These are phyloP conservation scores for Nothophytophthora sp. DNA, from an alignment of 352 stramenopile genomes.

Conservation along the genomic window DNA sequence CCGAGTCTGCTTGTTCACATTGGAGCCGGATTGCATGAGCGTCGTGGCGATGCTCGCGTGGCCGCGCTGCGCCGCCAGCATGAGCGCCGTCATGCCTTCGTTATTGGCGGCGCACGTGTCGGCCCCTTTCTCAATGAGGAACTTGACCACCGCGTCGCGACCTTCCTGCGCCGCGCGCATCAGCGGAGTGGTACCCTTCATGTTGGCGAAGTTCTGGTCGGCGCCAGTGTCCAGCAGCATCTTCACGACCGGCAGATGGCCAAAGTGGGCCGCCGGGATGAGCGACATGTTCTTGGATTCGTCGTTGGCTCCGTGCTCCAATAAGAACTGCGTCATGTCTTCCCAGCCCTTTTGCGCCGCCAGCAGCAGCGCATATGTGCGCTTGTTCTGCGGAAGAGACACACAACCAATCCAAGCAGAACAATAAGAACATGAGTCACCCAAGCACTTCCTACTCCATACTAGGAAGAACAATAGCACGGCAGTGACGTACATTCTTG, in stretches of 20 bases:
- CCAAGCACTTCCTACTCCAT: conserved; percentile 2
- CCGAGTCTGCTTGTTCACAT: conserved; percentile 89
- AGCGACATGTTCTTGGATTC: conserved; percentile 88
- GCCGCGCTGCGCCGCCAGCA: conserved; percentile 82
- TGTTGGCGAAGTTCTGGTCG: conserved; percentile 85
- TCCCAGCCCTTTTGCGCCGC: conserved; percentile 81
- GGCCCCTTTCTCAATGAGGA: conserved; percentile 69
- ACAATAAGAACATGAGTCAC: too few relatives aligned
- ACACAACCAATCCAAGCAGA: conserved; percentile 11
- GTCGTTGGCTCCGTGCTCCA: conserved; percentile 66
- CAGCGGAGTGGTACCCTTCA: conserved; percentile 85
- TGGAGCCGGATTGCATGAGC: conserved; percentile 77
- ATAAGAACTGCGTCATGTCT: conserved; percentile 68
- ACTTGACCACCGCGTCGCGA: conserved; percentile 73
- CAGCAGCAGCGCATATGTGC: conserved; percentile 79
- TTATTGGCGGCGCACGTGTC: conserved; percentile 82
- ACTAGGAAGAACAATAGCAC: neutral
- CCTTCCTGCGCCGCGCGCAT: conserved; percentile 89
- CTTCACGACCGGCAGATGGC: conserved; percentile 71
- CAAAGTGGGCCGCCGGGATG: conserved; percentile 85
- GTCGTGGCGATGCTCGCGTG: conserved; percentile 82
- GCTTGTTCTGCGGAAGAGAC: conserved; percentile 61
- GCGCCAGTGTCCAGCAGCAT: conserved; percentile 67
- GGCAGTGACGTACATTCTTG: conserved; percentile 52
- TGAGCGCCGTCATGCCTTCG: conserved; percentile 88